Percentiles rank a stretch among this genome's conserved stretches.
phyloP scores from a whole-genome alignment of 257 asterid genomes.

The Parsonsia alboflavescens region DNA sequence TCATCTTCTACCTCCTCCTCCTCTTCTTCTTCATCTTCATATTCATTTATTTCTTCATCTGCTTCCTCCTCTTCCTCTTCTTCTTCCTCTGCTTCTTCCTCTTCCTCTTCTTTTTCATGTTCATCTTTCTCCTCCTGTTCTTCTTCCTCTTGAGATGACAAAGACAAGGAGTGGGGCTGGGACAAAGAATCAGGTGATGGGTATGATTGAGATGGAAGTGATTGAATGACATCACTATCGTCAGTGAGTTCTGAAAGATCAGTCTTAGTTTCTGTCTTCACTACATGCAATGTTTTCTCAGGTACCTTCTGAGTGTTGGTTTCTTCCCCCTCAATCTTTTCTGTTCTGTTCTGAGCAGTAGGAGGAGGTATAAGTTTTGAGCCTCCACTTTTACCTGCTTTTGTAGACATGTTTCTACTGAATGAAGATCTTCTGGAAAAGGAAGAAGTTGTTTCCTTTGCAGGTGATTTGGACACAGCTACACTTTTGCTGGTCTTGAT shows the following conservation, averaged over 20 bases:
- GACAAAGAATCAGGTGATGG: constrained; percentile 24
- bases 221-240: constrained; percentile 12
- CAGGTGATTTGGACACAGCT: constrained; percentile 26
- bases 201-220: constrained; percentile 22
- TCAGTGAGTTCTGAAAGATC: constrained; percentile 16
- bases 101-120: background rate
- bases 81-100: background rate
- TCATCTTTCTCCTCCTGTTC: constrained; percentile 11
- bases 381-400: constrained; percentile 32
- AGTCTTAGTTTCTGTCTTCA: constrained; percentile 26
- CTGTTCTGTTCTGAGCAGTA: constrained; percentile 30
- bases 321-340: constrained; percentile 23
- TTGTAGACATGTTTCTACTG: constrained; percentile 20
- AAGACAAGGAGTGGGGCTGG: constrained; percentile 23
- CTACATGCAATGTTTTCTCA: constrained; percentile 57
- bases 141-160: constrained; percentile 31
- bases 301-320: constrained; percentile 29
- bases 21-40: constrained; percentile 18
- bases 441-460: constrained; percentile 35
- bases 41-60: background rate
- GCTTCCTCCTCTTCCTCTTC: background rate
- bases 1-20: constrained; percentile 7
- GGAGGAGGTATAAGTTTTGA: constrained; percentile 29
- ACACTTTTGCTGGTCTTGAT: constrained; percentile 20
- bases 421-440: constrained; percentile 33